Base-by-base conservation (phyloP, 2,329 filamentous ascomycete species). In the Venturia oleaginea region DNA sequence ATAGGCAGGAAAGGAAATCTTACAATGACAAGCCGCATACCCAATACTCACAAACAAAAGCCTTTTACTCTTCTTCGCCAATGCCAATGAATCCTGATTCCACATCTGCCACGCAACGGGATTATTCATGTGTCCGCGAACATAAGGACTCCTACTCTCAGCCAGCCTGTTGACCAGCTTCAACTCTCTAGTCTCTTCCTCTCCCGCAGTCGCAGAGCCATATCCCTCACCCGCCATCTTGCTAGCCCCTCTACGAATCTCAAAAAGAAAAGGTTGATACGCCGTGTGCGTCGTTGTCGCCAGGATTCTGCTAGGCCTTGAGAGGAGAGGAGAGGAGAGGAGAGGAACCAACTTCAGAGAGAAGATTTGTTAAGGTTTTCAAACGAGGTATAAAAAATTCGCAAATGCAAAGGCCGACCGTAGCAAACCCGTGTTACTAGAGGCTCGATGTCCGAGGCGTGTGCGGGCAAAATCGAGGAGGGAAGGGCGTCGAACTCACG, bases 11-110 rank as follows among this genome's bases (percentile, higher is more conserved):
- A 38, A 24, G 34, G 46, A 62, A 40, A 48, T 80, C 88, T 73
- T 78, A 94, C 94, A 96, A 78, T 97, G 93, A 74, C 94, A 97
- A 51, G 94, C 92, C 24, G 89, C 89, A 79, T 96, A 99, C 60
- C 94, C 94, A 71, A 97, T 92, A 74, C 93, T 95, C 67, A 97
- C 80, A 73, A 97, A 97, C 66, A 99, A 87, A 65, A 96, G 81
- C 71, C 92, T 90, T 75, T 97, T 95, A 69, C 92, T 86, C 69
- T 81, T 84, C 74, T 85, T 89, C 19, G 94, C 93, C 59, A 92
- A 81, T 67, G 84, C 83, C 63, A 97, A 81, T 19, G 91, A 86
- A 71, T 92, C 87, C 27, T 88, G 82, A 69, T 88, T 88, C 81
- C 96, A 90, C 66, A 91, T 80, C 80, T 99, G 94, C 94, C 94